phyloP scores from a whole-genome alignment of 345 rosid species.

The Lenwebbia sp. region DNA sequence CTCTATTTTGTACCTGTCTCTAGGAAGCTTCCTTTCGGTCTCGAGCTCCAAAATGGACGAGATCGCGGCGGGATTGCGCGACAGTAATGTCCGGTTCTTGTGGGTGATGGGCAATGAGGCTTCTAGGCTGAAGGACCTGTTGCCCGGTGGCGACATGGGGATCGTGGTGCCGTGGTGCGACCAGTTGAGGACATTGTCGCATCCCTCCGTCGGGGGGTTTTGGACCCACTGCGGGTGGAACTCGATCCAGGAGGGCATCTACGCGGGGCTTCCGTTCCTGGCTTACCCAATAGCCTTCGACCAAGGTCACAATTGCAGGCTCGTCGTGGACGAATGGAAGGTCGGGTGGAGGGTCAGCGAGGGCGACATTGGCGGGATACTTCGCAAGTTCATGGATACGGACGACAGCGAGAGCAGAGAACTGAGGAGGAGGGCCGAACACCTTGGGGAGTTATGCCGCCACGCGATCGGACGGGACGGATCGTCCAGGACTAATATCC shows the following conservation, averaged over 20 bases:
- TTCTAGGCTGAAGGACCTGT: background rate
- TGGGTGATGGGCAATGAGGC: conserved; percentile 23
- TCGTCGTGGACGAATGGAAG: conserved; percentile 29
- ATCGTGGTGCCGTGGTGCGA: conserved; percentile 30
- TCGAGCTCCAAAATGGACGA: conserved; percentile 23
- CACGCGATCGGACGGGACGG: conserved; percentile 11
- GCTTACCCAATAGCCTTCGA: conserved; percentile 21
- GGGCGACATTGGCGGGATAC: conserved; percentile 6
- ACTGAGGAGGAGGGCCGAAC: conserved; percentile 7
- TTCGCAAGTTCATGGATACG: conserved; percentile 10
- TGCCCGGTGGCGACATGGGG: background rate
- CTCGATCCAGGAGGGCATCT: conserved; percentile 21
- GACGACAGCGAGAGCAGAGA: conserved; percentile 2
- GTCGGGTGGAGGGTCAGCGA: conserved; percentile 17
- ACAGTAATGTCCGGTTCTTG: conserved; percentile 16
- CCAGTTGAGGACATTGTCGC: conserved; percentile 21
- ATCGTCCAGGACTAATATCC: background rate
- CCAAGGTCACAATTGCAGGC: conserved; percentile 23
- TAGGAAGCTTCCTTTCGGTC: conserved; percentile 30
- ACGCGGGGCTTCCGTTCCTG: conserved; percentile 28
- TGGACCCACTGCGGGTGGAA: conserved; percentile 40
- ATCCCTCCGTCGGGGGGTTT: conserved; percentile 26
- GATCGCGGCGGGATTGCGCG: conserved; percentile 13
- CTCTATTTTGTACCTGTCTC: conserved; percentile 26
- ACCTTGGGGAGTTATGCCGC: conserved; percentile 3